These are phyloP conservation scores for Meira nashicola DNA, from an alignment of 1,284 basidiomycete species.

Conservation along the genomic window DNA sequence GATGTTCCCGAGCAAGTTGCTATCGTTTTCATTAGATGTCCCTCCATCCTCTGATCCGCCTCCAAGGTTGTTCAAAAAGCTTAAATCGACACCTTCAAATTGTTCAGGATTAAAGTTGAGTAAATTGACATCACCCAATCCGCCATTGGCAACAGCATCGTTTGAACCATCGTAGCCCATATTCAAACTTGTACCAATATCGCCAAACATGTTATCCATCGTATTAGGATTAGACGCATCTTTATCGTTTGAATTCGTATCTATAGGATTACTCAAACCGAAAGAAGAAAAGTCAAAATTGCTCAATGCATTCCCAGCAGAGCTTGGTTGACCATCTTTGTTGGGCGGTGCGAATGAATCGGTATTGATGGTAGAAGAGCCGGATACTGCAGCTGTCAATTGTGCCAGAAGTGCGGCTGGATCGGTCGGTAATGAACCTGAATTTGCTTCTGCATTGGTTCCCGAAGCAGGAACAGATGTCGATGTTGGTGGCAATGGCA, in stretches of 20 bases:
- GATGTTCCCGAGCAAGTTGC: slow-evolving; percentile 1
- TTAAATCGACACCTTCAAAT: slow-evolving; percentile 1
- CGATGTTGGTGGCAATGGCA: background rate
- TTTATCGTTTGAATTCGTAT: no score
- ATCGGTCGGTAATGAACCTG: background rate
- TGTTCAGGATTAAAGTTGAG: background rate
- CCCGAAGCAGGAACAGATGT: background rate
- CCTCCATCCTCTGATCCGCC: background rate
- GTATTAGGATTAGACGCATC: no score
- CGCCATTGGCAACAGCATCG: background rate
- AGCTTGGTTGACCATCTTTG: background rate
- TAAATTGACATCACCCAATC: no score
- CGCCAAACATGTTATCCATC: no score
- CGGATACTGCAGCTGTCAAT: background rate
- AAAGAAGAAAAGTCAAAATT: background rate
- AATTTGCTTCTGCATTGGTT: background rate
- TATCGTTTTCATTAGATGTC: background rate
- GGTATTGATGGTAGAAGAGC: no score
- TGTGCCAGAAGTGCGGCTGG: background rate
- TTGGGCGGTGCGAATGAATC: background rate
- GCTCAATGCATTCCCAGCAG: background rate
- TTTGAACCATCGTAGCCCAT: background rate
- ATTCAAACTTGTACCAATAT: background rate
- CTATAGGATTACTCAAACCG: background rate
- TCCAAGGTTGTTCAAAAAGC: background rate